Conservation (phyloP, 1,284 basidiomycete species). For the Thecaphora frezii region DNA sequence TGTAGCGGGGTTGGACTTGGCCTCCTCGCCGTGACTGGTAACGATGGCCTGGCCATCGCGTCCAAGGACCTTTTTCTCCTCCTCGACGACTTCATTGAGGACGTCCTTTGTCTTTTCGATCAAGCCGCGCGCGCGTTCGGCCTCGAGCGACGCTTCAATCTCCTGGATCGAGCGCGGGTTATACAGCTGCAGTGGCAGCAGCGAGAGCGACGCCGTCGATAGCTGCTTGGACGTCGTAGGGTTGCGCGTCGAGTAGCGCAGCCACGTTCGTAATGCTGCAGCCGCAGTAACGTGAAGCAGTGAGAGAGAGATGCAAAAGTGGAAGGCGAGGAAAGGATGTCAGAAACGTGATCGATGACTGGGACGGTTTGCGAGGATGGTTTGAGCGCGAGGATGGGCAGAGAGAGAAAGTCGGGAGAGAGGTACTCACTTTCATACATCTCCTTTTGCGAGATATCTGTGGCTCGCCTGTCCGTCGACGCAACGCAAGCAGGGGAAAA, state of each 20-base stretch:
- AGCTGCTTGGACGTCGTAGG: conserved; percentile 5
- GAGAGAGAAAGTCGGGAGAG: no score
- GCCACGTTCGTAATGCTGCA: conserved; percentile 17
- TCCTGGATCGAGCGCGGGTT: conserved; percentile 12
- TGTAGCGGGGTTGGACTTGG: conserved; percentile 1
- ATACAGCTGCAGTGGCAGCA: conserved; percentile 40
- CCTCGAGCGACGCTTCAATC: conserved; percentile 17
- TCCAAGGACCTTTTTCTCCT: conserved; percentile 34
- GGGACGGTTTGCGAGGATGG: no score
- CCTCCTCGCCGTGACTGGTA: conserved; percentile 4
- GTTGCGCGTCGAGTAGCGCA: conserved; percentile 22
- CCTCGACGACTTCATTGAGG: conserved; percentile 40
- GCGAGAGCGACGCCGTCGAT: conserved; percentile 12
- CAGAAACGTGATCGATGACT: no score
- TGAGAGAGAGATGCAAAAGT: conserved; percentile 3
- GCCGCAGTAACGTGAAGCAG: neutral
- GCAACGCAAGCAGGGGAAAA: no score
- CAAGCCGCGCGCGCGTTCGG: conserved; percentile 22
- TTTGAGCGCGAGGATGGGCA: neutral
- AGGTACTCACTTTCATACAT: conserved; percentile 17
- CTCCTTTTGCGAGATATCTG: conserved; percentile 15
- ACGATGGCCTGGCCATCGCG: conserved; percentile 14
- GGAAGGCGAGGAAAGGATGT: no score
- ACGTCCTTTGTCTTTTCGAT: conserved; percentile 46
- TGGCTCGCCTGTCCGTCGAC: conserved; percentile 15